These are phyloP conservation scores for Wolfiporia cocos DNA, from an alignment of 1,284 basidiomycete genomes.

Conservation along the genomic window DNA sequence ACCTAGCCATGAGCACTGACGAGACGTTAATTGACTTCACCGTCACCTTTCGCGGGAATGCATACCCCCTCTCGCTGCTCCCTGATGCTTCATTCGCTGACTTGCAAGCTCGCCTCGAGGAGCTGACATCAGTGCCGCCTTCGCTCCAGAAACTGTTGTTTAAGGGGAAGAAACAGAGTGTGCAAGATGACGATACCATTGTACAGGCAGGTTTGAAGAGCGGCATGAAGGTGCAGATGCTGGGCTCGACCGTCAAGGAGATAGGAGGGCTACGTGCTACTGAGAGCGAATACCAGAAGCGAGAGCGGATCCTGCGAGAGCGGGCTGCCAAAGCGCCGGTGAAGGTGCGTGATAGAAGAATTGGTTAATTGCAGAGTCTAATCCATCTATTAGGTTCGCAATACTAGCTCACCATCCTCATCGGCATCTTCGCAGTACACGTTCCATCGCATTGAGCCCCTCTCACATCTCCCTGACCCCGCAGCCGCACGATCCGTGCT, in stretches of 20 bases:
- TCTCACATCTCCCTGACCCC: conserved; percentile 60
- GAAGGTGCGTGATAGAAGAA: conserved; percentile 41
- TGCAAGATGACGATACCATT: conserved; percentile 33
- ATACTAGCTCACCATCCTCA: conserved; percentile 39
- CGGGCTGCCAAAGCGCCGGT: conserved; percentile 48
- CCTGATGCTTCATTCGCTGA: conserved; percentile 39
- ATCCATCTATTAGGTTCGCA: too few relatives aligned
- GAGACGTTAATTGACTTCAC: conserved; percentile 13
- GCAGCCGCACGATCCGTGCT: conserved; percentile 47
- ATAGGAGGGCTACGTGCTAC: conserved; percentile 44
- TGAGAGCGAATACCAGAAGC: conserved; percentile 50
- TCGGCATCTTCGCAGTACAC: conserved; percentile 38
- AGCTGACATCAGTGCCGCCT: conserved; percentile 58
- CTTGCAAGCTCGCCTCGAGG: conserved; percentile 47
- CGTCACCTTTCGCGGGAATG: conserved; percentile 42
- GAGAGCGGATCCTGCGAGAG: conserved; percentile 52
- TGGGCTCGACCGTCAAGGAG: conserved; percentile 57
- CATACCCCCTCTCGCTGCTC: conserved; percentile 38
- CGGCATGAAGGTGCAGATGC: conserved; percentile 59
- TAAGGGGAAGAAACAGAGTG: conserved; percentile 54
- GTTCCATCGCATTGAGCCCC: conserved; percentile 59
- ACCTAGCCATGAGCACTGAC: conserved; percentile 4
- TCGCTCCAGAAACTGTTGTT: conserved; percentile 64
- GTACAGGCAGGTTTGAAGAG: conserved; percentile 49
- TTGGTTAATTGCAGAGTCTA: conserved; percentile 20